Conservation (phyloP, 768 basidiomycete genomes). For the Gloeopeniophorella convolvens region DNA sequence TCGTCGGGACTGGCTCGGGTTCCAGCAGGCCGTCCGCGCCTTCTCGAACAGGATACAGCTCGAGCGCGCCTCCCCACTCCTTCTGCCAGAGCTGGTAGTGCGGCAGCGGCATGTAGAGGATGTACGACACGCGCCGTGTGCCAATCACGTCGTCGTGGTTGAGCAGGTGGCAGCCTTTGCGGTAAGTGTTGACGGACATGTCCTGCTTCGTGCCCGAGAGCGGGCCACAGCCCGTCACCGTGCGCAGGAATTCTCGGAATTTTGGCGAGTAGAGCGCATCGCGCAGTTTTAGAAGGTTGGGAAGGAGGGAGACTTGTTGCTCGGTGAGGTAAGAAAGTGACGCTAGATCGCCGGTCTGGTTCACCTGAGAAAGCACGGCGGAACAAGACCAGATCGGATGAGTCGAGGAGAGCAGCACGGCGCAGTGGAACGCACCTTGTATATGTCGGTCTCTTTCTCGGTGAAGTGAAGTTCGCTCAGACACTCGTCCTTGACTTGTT, state of each 20-base stretch:
- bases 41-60: slow-evolving; percentile 72
- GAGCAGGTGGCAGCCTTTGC: slow-evolving; percentile 86
- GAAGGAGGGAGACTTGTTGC: slow-evolving; percentile 71
- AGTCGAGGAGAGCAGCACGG: neutral
- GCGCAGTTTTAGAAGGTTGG: slow-evolving; percentile 73
- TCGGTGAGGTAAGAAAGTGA: slow-evolving; percentile 83
- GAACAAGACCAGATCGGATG: neutral
- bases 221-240: slow-evolving; percentile 88
- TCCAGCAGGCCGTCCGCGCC: slow-evolving; percentile 61
- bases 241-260: slow-evolving; percentile 77
- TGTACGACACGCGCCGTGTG: slow-evolving; percentile 88
- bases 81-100: slow-evolving; percentile 71
- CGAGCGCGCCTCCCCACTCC: slow-evolving; percentile 90
- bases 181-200: slow-evolving; percentile 91
- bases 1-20: slow-evolving; percentile 58
- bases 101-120: slow-evolving; percentile 90
- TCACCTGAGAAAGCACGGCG: slow-evolving; percentile 50
- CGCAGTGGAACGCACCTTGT: slow-evolving; percentile 55
- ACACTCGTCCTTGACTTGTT: slow-evolving; percentile 80
- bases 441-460: slow-evolving; percentile 97
- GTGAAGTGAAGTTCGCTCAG: slow-evolving; percentile 71
- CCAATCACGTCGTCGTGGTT: slow-evolving; percentile 99
- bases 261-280: slow-evolving; percentile 83
- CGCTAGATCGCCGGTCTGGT: slow-evolving; percentile 95
- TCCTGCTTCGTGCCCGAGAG: slow-evolving; percentile 90